Conservation (phyloP, 1,284 basidiomycete species). For the Vanrija sp. region DNA sequence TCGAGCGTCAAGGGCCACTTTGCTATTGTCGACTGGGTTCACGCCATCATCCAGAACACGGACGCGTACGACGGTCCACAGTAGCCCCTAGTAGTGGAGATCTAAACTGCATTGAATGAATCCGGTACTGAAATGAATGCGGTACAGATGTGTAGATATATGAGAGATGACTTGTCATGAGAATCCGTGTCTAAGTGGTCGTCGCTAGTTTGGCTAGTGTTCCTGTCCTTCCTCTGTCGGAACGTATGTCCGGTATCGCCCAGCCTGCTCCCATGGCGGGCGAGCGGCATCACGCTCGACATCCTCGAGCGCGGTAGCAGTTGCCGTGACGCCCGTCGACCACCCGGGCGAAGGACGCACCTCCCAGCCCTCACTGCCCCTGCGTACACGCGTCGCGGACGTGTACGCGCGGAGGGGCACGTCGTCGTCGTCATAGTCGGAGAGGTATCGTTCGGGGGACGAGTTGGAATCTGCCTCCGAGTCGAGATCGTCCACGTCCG, state of each 20-base stretch:
- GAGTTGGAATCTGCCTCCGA: constrained; percentile 24
- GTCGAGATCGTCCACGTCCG: constrained; percentile 21
- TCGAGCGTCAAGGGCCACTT: constrained; percentile 33
- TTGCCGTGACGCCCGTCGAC: too few species aligned
- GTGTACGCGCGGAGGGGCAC: constrained; percentile 17
- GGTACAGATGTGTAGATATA: too few species aligned
- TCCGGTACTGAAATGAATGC: background rate
- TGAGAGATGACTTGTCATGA: too few species aligned
- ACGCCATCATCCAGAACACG: constrained; percentile 46
- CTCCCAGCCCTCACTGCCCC: constrained; percentile 76
- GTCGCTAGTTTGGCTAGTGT: background rate
- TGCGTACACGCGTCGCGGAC: constrained; percentile 49
- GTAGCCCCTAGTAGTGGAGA: constrained; percentile 6
- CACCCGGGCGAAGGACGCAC: constrained; percentile 48
- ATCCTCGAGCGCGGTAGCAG: background rate
- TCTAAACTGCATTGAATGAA: too few species aligned
- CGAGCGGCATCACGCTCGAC: background rate
- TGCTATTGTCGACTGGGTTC: constrained; percentile 41
- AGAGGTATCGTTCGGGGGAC: constrained; percentile 43
- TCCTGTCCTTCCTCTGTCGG: background rate
- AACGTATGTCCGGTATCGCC: background rate
- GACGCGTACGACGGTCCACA: constrained; percentile 41
- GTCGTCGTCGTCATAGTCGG: constrained; percentile 50
- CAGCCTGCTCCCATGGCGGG: background rate
- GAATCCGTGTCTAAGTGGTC: too few species aligned